phyloP scores from a whole-genome alignment of 192 early-diverging fungal genomes.

The Linnemannia zychae region DNA sequence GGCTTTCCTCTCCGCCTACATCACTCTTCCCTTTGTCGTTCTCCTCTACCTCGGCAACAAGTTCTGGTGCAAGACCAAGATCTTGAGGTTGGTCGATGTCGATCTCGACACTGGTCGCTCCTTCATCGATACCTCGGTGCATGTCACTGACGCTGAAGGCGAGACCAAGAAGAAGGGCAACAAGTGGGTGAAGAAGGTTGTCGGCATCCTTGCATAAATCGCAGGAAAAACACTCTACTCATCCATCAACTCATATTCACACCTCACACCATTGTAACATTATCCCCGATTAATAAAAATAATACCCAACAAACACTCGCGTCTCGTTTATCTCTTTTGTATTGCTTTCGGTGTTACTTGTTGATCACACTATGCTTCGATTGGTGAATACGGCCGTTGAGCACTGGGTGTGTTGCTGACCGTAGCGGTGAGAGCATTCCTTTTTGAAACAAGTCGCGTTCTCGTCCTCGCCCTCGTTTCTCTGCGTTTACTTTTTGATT shows the following conservation, averaged over 20 bases:
- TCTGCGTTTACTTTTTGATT: no score
- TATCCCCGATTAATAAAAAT: not conserved
- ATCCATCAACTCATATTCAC: not conserved
- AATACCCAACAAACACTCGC: not conserved
- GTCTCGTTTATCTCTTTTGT: not conserved
- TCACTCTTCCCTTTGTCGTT: constrained; percentile 71
- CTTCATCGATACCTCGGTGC: constrained; percentile 21
- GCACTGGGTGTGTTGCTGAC: no score
- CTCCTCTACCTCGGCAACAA: constrained; percentile 74
- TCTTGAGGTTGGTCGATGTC: constrained; percentile 69
- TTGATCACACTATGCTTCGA: no score
- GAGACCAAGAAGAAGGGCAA: not conserved
- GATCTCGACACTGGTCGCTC: constrained; percentile 71
- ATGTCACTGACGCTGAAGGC: not conserved
- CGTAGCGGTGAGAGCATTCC: no score
- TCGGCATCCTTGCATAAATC: not conserved
- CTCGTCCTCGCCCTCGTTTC: no score
- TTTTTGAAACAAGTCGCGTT: no score
- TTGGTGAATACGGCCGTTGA: no score
- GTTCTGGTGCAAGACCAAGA: constrained; percentile 65
- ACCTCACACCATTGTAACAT: not conserved
- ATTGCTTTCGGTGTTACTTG: no score
- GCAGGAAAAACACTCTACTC: not conserved
- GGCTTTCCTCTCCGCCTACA: constrained; percentile 71
- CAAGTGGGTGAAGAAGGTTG: not conserved